Conservation (phyloP, 352 stramenopile species). For the Globisporangium ultimum region DNA sequence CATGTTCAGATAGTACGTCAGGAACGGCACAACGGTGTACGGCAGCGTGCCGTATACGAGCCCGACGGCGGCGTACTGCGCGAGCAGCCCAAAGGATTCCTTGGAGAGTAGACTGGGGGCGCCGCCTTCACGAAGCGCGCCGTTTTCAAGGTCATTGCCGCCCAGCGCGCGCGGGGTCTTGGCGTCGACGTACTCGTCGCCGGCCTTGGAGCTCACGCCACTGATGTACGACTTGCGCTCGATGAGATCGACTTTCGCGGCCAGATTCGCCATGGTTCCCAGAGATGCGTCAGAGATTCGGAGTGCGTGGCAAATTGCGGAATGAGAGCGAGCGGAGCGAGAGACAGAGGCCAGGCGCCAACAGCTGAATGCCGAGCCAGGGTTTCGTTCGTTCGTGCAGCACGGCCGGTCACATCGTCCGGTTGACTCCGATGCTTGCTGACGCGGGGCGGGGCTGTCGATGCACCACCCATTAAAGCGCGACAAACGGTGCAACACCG, state of each 20-base stretch:
- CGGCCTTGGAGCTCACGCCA: not conserved
- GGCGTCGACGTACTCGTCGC: not conserved
- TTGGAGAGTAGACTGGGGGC: conserved; percentile 7
- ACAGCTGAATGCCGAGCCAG: too few species aligned
- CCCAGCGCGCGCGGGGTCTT: not conserved
- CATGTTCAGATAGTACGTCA: conserved; percentile 19
- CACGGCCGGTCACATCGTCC: too few species aligned
- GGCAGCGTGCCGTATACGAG: conserved; percentile 16
- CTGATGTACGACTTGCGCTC: conserved; percentile 9
- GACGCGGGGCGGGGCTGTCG: too few species aligned
- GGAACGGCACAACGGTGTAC: conserved; percentile 17
- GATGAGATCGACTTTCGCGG: conserved; percentile 3
- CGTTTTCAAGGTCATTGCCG: not conserved
- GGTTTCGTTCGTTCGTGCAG: too few species aligned
- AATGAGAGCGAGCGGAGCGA: too few species aligned
- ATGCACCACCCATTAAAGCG: too few species aligned
- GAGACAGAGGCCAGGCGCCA: too few species aligned
- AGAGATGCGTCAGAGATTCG: too few species aligned
- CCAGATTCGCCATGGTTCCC: not conserved
- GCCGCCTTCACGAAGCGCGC: conserved; percentile 14
- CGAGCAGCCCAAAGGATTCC: conserved; percentile 15
- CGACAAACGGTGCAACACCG: too few species aligned
- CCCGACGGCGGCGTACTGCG: conserved; percentile 5
- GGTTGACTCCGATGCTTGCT: too few species aligned
- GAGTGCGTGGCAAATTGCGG: too few species aligned